Base-by-base conservation (phyloP, 805 yeast genomes). In the Kuraishia ogatae region DNA sequence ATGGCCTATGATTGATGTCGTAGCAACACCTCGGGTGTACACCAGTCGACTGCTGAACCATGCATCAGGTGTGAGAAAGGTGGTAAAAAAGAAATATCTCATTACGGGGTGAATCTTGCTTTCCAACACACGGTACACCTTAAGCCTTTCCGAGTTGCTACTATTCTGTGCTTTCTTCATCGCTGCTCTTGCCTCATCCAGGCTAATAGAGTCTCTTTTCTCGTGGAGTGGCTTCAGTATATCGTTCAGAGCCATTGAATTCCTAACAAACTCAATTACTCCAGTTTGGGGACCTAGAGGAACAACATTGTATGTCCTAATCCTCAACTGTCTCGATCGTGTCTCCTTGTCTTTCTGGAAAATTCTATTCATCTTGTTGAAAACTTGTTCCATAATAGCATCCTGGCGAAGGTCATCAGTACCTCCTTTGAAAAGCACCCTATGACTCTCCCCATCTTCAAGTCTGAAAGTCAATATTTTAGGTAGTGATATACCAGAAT, bases 301-400 rank as follows among this genome's bases (percentile, higher is more conserved):
- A 10, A 92, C 80, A 1, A 94, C 97, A 53, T 86, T 86, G 69
- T 94, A 94, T 0, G 97, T 91, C 52, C 96, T 71, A 1, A 94
- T 79, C 2, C 79, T 73, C 56, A 93, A 71, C 1, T 73, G 68
- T n/a, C 92, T 67, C 53, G 71, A 76, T 24, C 83, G 66, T 0
- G 93, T 76, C 35, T 79, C 80, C 53, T 76, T 75, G 62, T 88
- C 83, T 23, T 71, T 71, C 11, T 61, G 66, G 55, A 93, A 76
- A 43, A 90, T 78, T 15, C 74, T 69, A 63, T 92, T 91, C 17
- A 91, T 97, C 62, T 91, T 89, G 21, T 79, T 86, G 67, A 96
- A 94, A 1, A 93, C 98, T 66, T 94, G 98, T 66, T 93, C 96
- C 99, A 94, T 96, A 55, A 94, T 89, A 0, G 96, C 88, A 70